Evolutionary conservation across 345 rosid genomes (phyloP).

Genomic region (Hypericum androsaemum): DNA sequence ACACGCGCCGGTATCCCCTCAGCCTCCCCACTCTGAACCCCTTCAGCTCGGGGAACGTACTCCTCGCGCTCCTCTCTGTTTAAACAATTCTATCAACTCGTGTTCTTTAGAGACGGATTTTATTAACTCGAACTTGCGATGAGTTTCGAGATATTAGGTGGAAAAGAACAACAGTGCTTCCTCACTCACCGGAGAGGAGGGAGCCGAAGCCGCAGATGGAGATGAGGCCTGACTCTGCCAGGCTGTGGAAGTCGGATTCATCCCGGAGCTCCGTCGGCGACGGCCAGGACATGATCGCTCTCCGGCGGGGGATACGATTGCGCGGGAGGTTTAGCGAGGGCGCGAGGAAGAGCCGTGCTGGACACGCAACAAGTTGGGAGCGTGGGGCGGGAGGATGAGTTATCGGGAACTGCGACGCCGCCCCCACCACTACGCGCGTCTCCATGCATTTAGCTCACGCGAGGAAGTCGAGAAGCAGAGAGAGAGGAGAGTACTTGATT

Average conservation of each 20-base stretch:
- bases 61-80: constrained; percentile 76
- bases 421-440: too few relatives aligned
- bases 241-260: constrained; percentile 46
- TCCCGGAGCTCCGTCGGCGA: constrained; percentile 36
- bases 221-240: constrained; percentile 51
- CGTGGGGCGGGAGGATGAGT: too few relatives aligned
- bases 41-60: constrained; percentile 71
- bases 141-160: too few relatives aligned
- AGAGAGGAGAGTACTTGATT: too few relatives aligned
- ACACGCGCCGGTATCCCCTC: constrained; percentile 71
- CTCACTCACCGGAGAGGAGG: constrained; percentile 72
- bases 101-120: too few relatives aligned
- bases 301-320: constrained; percentile 15
- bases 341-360: too few relatives aligned
- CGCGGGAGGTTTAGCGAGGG: not conserved
- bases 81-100: not conserved
- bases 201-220: constrained; percentile 94
- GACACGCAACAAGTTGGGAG: too few relatives aligned
- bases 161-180: too few relatives aligned
- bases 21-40: constrained; percentile 73
- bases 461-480: too few relatives aligned
- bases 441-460: too few relatives aligned
- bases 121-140: too few relatives aligned
- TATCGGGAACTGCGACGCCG: too few relatives aligned
- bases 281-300: constrained; percentile 11